A percentile compares a stretch with the other conserved stretches of the same genome.
Evolutionary conservation across 2,329 filamentous ascomycete species (phyloP).

Genomic region (Biscogniauxia sp.): DNA sequence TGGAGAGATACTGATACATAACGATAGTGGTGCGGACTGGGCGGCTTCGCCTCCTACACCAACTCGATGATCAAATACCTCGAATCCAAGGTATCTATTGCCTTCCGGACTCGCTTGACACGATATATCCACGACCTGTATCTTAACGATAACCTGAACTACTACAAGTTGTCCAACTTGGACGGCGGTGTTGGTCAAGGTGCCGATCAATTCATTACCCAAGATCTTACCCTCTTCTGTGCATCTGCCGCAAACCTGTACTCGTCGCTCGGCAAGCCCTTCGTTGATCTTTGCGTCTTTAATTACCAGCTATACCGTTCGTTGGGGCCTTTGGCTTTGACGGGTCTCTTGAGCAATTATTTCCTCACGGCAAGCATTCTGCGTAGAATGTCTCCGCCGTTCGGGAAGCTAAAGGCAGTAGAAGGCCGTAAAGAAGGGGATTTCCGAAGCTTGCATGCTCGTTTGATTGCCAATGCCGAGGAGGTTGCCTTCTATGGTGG

Average conservation of each 20-base stretch:
- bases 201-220: conserved; percentile 95
- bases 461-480: conserved; percentile 93
- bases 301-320: conserved; percentile 96
- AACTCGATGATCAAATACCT: conserved; percentile 99
- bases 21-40: conserved; percentile 80
- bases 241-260: conserved; percentile 88
- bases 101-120: conserved; percentile 91
- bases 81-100: conserved; percentile 96
- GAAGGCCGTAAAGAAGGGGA: conserved; percentile 95
- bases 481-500: conserved; percentile 98
- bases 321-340: conserved; percentile 81
- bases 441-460: conserved; percentile 85
- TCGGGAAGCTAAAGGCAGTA: conserved; percentile 94
- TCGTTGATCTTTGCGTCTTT: conserved; percentile 96
- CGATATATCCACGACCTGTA: conserved; percentile 97
- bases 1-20: conserved; percentile 10
- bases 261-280: conserved; percentile 94
- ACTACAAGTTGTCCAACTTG: conserved; percentile 90
- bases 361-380: conserved; percentile 90
- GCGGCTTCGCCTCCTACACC: conserved; percentile 90
- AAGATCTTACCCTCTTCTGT: conserved; percentile 94
- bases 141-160: conserved; percentile 90
- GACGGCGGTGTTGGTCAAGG: conserved; percentile 91
- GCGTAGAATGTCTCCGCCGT: conserved; percentile 84
- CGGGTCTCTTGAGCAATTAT: conserved; percentile 86